phyloP scores from a whole-genome alignment of 2,329 filamentous ascomycete species.

The Pestalotiopsis sp. region DNA sequence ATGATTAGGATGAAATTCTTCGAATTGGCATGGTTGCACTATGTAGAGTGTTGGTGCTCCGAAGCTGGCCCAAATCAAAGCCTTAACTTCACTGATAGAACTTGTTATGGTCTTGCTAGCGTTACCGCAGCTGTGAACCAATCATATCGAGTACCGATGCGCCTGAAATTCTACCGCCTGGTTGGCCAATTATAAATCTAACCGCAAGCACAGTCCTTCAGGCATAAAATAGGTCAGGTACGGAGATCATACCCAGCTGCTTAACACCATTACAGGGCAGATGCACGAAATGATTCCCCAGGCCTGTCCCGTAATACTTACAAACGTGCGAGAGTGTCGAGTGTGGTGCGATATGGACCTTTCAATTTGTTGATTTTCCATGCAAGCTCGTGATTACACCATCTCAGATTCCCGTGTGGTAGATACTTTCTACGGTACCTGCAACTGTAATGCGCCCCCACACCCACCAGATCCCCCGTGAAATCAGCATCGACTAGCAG shows the following conservation, averaged over 20 bases:
- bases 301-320: too few relatives aligned
- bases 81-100: not conserved
- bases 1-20: not conserved
- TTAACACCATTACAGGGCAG: not conserved
- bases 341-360: too few relatives aligned
- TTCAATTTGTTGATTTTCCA: too few relatives aligned
- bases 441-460: too few relatives aligned
- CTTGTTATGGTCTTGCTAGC: not conserved
- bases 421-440: too few relatives aligned
- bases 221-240: too few relatives aligned
- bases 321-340: too few relatives aligned
- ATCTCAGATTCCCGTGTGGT: too few relatives aligned
- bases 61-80: too few relatives aligned
- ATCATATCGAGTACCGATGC: not conserved
- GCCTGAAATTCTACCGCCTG: not conserved
- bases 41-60: not conserved
- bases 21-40: not conserved
- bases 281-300: too few relatives aligned
- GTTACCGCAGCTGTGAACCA: not conserved
- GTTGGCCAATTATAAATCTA: not conserved
- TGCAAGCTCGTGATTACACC: too few relatives aligned
- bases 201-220: not conserved
- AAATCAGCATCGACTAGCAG: not conserved
- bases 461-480: not conserved
- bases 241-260: not conserved